Evolutionary conservation across 1,139 yeast species (phyloP).

Genomic region (Geotrichum klebahnii): DNA sequence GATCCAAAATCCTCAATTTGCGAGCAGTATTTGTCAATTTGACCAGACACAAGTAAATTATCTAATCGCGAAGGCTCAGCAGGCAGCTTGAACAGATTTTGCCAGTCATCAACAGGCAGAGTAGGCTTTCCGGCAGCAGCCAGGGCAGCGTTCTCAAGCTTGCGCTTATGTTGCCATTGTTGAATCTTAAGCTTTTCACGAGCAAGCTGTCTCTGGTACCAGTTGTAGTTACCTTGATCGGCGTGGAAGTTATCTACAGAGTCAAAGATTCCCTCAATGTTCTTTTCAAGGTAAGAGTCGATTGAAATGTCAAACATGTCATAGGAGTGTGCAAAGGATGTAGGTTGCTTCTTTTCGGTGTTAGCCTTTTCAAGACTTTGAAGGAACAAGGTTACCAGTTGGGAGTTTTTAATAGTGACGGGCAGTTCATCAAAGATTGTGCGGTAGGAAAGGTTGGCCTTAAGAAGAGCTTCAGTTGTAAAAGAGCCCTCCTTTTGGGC

Average conservation of each 20-base stretch:
- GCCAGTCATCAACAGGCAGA: conserved; percentile 52
- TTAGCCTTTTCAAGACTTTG: conserved; percentile 35
- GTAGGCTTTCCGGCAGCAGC: conserved; percentile 53
- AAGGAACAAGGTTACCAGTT: conserved; percentile 46
- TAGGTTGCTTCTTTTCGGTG: conserved; percentile 6
- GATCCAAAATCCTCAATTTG: conserved; percentile 61
- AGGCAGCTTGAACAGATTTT: conserved; percentile 61
- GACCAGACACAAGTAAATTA: conserved; percentile 64
- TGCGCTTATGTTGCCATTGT: conserved; percentile 72
- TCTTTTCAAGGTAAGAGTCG: conserved; percentile 44
- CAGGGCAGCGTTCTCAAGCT: conserved; percentile 62
- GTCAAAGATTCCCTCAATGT: conserved; percentile 65
- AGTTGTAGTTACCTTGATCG: conserved; percentile 79
- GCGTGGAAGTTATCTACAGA: conserved; percentile 75
- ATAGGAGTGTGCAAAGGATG: conserved; percentile 30
- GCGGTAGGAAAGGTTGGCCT: conserved; percentile 58
- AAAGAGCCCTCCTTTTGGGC: conserved; percentile 51
- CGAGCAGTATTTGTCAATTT: conserved; percentile 64
- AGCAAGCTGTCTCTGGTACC: conserved; percentile 66
- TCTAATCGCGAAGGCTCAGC: conserved; percentile 73
- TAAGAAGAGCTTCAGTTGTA: conserved; percentile 60
- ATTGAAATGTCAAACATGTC: conserved; percentile 43
- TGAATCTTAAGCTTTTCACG: conserved; percentile 67
- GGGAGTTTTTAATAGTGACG: conserved; percentile 58
- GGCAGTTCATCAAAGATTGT: conserved; percentile 73